Evolutionary conservation across 1,139 yeast genomes (phyloP), one percentile per base, ranked within the genome.

Genomic region (Candida sanyaensis): DNA sequence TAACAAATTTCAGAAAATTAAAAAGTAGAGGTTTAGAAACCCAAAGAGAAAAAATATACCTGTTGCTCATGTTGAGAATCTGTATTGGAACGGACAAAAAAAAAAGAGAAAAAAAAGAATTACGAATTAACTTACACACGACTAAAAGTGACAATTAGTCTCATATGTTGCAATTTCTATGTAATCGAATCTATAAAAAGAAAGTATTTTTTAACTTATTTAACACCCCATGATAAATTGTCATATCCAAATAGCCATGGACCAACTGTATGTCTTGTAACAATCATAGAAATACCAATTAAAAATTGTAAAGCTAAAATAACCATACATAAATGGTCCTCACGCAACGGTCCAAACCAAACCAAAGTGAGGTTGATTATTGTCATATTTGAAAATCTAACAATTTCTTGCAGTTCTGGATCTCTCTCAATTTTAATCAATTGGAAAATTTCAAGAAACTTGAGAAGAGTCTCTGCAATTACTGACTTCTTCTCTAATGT

Each of bases 221-320:
- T 71, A n/a, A 73, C 76, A 7, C 73, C 71, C 73, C 77, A 74
- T 3, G 68, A 71, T 52, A 88, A 73, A 62, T 93, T 93, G 65
- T 93, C 99, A 56, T 86, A 85, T 8, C 97, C 97, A 68, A 91
- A 93, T 12, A 93, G 64, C 75, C 93, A 72, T 2, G 92, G 88
- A 0, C 97, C 98, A 10, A 90, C 71, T 1, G 91, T 80, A 66
- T 93, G 99, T 64, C 99, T 81, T 7, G 83, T 80, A 3, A 79
- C 64, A 12, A 93, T 73, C 65, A 96, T 91, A 1, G 66, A 41
- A 1, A 88, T 49, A 0, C 98, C 97, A 44, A 85, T 65, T 0
- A 66, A 50, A 39, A 88, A 79, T 62, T 93, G 99, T 23, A 83
- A 57, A 0, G 58, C 58, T 61, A 93, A 64, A 24, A 93, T 75